Evolutionary conservation across 129 eudicot species (phyloP).

Genomic region (Arctium minus): DNA sequence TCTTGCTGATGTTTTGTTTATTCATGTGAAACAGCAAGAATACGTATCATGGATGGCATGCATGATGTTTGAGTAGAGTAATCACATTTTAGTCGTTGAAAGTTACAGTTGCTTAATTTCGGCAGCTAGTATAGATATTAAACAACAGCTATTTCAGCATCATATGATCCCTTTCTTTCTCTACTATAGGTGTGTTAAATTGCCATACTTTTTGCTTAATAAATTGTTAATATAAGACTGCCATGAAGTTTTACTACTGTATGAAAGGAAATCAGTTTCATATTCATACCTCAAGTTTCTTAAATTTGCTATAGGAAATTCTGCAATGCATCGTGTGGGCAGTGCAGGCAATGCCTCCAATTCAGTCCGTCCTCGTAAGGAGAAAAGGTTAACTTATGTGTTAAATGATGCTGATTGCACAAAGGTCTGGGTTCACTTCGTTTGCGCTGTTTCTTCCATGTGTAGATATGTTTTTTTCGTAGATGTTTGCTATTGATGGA

Average conservation of each 20-base stretch:
- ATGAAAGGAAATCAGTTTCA: background rate
- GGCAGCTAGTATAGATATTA: background rate
- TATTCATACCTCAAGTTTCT: background rate
- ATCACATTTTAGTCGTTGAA: background rate
- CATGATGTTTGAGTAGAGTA: background rate
- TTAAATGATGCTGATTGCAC: slow-evolving; percentile 74
- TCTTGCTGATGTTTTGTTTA: background rate
- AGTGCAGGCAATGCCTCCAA: slow-evolving; percentile 73
- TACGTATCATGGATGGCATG: background rate
- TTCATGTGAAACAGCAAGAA: slow-evolving; percentile 6
- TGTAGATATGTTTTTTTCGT: background rate
- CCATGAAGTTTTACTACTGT: background rate
- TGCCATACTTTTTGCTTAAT: background rate
- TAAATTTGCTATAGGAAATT: slow-evolving; percentile 32
- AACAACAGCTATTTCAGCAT: background rate
- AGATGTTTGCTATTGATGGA: background rate
- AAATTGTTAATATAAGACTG: background rate
- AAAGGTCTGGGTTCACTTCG: slow-evolving; percentile 48
- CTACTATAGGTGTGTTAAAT: background rate
- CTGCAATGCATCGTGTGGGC: slow-evolving; percentile 86
- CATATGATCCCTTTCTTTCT: slow-evolving; percentile 9
- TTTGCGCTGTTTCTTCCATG: background rate
- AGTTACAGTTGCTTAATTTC: background rate
- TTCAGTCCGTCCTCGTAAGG: slow-evolving; percentile 73
- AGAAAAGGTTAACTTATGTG: slow-evolving; percentile 85